Conservation (phyloP, 768 basidiomycete species). For the Cystobasidium ongulense region DNA sequence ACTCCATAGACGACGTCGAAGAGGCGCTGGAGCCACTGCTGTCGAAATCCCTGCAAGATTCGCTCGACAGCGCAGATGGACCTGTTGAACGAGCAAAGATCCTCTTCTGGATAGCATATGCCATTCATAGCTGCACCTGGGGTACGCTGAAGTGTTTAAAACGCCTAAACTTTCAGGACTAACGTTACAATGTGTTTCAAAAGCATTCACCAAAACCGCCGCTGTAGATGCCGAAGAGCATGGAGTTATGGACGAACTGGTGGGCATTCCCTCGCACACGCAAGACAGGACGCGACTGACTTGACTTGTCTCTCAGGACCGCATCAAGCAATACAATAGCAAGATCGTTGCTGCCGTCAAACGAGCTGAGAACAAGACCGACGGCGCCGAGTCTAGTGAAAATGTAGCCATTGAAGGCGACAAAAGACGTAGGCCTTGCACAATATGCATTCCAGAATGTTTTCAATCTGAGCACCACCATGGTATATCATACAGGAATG, state of each 20-base stretch:
- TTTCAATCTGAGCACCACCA: not conserved
- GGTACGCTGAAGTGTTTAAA: not conserved
- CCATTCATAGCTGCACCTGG: conserved; percentile 25
- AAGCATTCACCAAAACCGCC: conserved; percentile 25
- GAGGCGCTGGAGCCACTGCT: conserved; percentile 11
- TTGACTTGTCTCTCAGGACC: conserved; percentile 14
- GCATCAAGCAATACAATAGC: conserved; percentile 30
- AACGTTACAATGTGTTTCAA: no score
- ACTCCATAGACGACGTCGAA: conserved; percentile 13
- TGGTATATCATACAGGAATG: not conserved
- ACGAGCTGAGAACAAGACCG: not conserved
- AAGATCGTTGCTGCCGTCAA: conserved; percentile 3
- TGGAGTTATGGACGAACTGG: conserved; percentile 31
- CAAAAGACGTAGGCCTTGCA: not conserved
- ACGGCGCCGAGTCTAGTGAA: not conserved
- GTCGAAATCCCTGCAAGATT: conserved; percentile 19
- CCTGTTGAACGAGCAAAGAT: conserved; percentile 20
- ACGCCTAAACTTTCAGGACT: not conserved
- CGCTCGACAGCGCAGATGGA: not conserved
- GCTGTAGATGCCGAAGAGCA: conserved; percentile 29
- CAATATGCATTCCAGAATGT: not conserved
- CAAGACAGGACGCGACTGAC: not conserved
- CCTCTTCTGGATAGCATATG: conserved; percentile 27
- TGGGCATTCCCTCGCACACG: not conserved
- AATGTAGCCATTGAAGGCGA: not conserved